phyloP scores from a whole-genome alignment of 306 rosid species.

The Vicia villosa region DNA sequence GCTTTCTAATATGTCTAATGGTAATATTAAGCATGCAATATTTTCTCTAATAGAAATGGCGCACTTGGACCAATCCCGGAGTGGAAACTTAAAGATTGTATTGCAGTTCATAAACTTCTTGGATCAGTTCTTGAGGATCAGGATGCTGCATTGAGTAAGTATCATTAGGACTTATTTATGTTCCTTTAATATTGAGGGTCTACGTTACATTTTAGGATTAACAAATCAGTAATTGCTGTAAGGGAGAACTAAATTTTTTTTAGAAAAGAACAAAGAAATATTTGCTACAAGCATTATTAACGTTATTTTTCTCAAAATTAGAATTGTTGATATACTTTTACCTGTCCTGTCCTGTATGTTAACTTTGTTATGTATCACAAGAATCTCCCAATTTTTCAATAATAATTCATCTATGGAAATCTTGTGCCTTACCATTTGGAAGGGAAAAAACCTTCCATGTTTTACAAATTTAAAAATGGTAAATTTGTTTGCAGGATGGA shows the following conservation, averaged over 20 bases:
- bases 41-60: slow-evolving; percentile 58
- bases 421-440: not conserved
- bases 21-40: slow-evolving; percentile 29
- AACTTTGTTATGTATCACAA: not conserved
- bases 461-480: slow-evolving; percentile 25
- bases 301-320: not conserved
- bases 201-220: slow-evolving; percentile 2
- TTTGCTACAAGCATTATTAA: slow-evolving; percentile 6
- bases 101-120: slow-evolving; percentile 79
- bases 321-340: not conserved
- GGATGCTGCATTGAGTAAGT: slow-evolving; percentile 77
- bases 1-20: slow-evolving; percentile 19
- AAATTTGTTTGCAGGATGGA: slow-evolving; percentile 75
- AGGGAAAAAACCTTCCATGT: not conserved
- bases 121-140: slow-evolving; percentile 61
- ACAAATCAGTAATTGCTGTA: slow-evolving; percentile 8
- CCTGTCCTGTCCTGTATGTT: not conserved
- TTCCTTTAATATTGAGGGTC: slow-evolving; percentile 13
- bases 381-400: not conserved
- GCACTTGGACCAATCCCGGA: slow-evolving; percentile 65
- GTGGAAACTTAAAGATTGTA: slow-evolving; percentile 83
- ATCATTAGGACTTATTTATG: slow-evolving; percentile 1
- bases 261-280: not conserved
- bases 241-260: slow-evolving; percentile 4
- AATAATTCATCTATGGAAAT: not conserved